A percentile compares a stretch with the other conserved stretches of the same genome.
Conservation (phyloP, 2,329 filamentous ascomycete genomes). For the Botrytis sinoallii region DNA sequence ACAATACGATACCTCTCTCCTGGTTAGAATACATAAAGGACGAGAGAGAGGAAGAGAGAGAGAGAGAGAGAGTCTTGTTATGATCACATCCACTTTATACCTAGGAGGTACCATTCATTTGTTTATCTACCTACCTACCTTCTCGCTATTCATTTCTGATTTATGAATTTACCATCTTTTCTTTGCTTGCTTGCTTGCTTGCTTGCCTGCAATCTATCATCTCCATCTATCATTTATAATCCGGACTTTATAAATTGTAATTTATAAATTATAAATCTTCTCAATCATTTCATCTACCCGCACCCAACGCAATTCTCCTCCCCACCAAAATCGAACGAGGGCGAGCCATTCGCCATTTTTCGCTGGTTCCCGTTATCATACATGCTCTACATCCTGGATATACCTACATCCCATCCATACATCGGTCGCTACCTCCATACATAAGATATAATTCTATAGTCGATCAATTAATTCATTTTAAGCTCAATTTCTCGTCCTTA, state of each 20-base stretch:
- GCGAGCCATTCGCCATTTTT: neutral
- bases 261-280: neutral
- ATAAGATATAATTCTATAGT: constrained; percentile 4
- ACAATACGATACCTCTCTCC: neutral
- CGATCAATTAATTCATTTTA: constrained; percentile 7
- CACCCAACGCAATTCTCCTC: neutral
- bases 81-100: too few species aligned
- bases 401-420: too few species aligned
- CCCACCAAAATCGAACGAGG: neutral
- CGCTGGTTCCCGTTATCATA: constrained; percentile 8
- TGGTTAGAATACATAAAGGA: neutral
- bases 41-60: too few species aligned
- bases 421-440: neutral
- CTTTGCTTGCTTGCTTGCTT: too few species aligned
- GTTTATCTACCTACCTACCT: neutral
- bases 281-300: neutral
- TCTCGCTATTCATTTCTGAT: too few species aligned
- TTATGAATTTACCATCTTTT: too few species aligned
- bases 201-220: too few species aligned
- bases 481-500: constrained; percentile 12
- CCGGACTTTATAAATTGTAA: neutral
- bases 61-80: neutral
- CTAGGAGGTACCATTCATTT: neutral
- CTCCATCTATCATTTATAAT: neutral
- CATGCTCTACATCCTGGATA: too few species aligned